Evolutionary conservation across 805 yeast genomes (phyloP).

Genomic region (Hanseniaspora clermontiae): DNA sequence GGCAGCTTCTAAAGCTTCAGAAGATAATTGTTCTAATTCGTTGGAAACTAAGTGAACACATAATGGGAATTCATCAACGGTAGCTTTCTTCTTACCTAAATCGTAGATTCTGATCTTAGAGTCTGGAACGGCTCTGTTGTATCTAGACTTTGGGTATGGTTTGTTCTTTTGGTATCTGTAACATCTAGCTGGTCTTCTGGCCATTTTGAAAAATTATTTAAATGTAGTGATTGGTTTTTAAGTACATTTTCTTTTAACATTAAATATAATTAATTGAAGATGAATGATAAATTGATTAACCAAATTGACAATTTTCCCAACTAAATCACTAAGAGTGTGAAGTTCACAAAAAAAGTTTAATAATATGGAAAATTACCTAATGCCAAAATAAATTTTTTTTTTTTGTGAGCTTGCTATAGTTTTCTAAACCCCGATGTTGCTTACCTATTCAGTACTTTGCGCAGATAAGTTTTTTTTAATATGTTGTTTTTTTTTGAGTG

Average conservation of each 20-base stretch:
- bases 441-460: background rate
- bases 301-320: too few species aligned
- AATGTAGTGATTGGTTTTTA: conserved; percentile 6
- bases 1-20: conserved; percentile 99
- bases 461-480: background rate
- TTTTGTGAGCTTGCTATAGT: background rate
- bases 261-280: too few species aligned
- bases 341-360: too few species aligned
- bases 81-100: conserved; percentile 99
- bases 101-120: conserved; percentile 98
- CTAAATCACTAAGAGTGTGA: too few species aligned
- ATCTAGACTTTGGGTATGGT: conserved; percentile 99
- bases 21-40: conserved; percentile 97
- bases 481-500: background rate
- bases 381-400: background rate
- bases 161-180: conserved; percentile 99
- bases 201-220: conserved; percentile 55
- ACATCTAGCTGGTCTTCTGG: conserved; percentile 99
- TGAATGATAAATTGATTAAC: too few species aligned
- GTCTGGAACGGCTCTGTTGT: conserved; percentile 99
- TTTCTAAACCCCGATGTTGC: background rate
- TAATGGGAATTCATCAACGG: conserved; percentile 98
- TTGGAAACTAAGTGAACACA: conserved; percentile 98
- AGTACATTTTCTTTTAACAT: too few species aligned
- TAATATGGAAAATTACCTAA: background rate